Conservation (phyloP, 78 protist genomes). For the Fonticula alba region DNA sequence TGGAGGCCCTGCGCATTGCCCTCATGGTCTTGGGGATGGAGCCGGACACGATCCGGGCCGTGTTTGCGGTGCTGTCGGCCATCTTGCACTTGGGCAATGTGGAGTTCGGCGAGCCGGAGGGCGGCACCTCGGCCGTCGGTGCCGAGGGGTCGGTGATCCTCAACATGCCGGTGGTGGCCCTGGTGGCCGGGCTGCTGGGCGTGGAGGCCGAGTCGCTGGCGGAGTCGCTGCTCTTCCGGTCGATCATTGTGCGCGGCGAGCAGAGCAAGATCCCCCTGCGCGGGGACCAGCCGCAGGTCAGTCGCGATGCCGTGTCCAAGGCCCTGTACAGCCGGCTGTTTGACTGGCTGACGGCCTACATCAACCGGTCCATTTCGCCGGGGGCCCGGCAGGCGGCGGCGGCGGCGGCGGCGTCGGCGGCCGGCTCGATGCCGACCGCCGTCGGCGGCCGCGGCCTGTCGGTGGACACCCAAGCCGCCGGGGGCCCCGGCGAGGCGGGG, state of each 20-base stretch:
- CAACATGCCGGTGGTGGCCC: not conserved
- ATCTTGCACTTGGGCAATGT: constrained; percentile 47
- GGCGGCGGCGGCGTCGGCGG: too few relatives aligned
- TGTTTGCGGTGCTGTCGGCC: constrained; percentile 24
- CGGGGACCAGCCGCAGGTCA: not conserved
- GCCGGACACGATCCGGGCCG: not conserved
- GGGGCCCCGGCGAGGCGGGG: not conserved
- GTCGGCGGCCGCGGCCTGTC: too few relatives aligned
- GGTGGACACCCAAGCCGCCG: not conserved
- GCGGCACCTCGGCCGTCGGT: not conserved
- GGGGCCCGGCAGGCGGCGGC: not conserved
- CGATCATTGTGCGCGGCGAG: constrained; percentile 9
- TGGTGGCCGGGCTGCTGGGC: constrained; percentile 3
- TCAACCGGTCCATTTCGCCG: constrained; percentile 20
- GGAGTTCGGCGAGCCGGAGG: constrained; percentile 8
- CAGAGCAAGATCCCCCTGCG: not conserved
- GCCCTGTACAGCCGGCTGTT: constrained; percentile 46
- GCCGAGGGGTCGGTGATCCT: not conserved
- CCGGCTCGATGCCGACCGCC: too few relatives aligned
- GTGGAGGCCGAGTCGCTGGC: not conserved
- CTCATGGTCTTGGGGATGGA: not conserved
- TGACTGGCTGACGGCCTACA: constrained; percentile 31
- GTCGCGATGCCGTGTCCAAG: constrained; percentile 60
- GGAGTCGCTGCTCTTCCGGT: not conserved
- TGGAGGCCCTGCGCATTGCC: not conserved